These are phyloP conservation scores for Macrotyloma uniflorum DNA, from an alignment of 306 rosid genomes.

Conservation along the genomic window DNA sequence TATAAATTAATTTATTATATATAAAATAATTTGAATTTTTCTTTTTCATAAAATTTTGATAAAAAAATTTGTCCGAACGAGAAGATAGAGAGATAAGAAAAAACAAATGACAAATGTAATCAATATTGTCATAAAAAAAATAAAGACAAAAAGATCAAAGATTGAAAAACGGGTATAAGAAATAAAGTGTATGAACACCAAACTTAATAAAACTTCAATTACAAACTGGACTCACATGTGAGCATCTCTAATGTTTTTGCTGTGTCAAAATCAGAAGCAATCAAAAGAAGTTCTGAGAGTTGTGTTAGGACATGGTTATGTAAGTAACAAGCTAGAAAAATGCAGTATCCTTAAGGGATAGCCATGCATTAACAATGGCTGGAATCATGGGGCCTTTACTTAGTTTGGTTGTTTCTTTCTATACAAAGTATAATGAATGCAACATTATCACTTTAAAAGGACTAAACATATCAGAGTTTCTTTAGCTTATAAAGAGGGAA, in stretches of 20 bases:
- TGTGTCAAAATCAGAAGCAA: background rate
- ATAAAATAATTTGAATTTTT: no score
- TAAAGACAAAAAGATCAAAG: background rate
- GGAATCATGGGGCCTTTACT: constrained; percentile 21
- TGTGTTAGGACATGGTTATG: background rate
- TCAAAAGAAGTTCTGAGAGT: background rate
- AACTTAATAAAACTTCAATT: background rate
- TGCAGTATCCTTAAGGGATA: background rate
- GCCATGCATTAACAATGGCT: constrained; percentile 24
- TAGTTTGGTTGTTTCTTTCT: background rate
- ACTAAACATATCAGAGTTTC: constrained; percentile 20
- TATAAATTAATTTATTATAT: no score
- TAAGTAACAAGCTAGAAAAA: background rate
- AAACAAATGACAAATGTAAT: no score
- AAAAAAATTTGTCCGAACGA: no score
- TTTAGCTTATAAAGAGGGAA: constrained; percentile 29
- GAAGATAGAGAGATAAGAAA: no score
- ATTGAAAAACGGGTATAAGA: background rate
- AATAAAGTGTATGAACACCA: background rate
- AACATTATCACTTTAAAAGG: constrained; percentile 23
- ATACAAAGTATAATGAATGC: constrained; percentile 25
- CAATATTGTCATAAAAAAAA: no score
- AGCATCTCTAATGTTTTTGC: background rate
- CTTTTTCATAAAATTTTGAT: no score
- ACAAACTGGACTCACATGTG: background rate